A percentile compares a stretch with the other conserved stretches of the same genome.
Evolutionary conservation across 2,329 filamentous ascomycete species (phyloP).

Genomic region (Catunica adiposa): DNA sequence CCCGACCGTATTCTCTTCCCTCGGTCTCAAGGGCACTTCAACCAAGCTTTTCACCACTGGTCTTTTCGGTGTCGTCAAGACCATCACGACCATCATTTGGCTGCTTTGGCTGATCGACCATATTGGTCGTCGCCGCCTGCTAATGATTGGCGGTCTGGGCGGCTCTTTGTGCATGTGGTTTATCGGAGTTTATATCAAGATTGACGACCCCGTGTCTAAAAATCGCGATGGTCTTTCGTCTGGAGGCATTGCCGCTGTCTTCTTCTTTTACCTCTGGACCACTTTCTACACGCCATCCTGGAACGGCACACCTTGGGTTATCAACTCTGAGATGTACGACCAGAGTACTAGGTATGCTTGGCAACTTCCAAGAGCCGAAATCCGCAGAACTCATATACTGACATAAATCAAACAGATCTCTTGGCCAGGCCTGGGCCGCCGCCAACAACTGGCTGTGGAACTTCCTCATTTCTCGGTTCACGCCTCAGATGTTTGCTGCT

Average conservation of each 20-base stretch:
- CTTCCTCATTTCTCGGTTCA: conserved; percentile 52
- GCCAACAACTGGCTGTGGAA: conserved; percentile 61
- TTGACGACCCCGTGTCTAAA: conserved; percentile 36
- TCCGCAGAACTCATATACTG: too few species aligned
- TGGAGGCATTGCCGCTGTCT: conserved; percentile 52
- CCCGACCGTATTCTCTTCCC: conserved; percentile 47
- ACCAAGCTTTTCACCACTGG: conserved; percentile 45
- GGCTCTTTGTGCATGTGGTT: conserved; percentile 58
- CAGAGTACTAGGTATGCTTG: conserved; percentile 19
- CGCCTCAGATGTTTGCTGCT: conserved; percentile 43
- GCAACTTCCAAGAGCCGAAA: conserved; percentile 21
- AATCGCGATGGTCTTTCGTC: conserved; percentile 18
- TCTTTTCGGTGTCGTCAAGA: conserved; percentile 64
- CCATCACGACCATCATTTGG: conserved; percentile 22
- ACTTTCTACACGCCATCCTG: conserved; percentile 54
- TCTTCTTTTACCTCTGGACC: conserved; percentile 49
- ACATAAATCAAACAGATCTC: too few species aligned
- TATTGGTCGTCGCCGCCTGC: conserved; percentile 52
- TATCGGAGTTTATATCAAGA: conserved; percentile 27
- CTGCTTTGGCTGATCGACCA: conserved; percentile 49
- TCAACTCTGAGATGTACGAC: conserved; percentile 46
- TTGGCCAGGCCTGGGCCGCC: conserved; percentile 40
- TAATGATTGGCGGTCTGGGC: conserved; percentile 50
- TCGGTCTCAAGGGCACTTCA: conserved; percentile 30
- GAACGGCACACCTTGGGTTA: conserved; percentile 56